Conservation (phyloP, 2,329 filamentous ascomycete species). For the Colletotrichum noveboracense region DNA sequence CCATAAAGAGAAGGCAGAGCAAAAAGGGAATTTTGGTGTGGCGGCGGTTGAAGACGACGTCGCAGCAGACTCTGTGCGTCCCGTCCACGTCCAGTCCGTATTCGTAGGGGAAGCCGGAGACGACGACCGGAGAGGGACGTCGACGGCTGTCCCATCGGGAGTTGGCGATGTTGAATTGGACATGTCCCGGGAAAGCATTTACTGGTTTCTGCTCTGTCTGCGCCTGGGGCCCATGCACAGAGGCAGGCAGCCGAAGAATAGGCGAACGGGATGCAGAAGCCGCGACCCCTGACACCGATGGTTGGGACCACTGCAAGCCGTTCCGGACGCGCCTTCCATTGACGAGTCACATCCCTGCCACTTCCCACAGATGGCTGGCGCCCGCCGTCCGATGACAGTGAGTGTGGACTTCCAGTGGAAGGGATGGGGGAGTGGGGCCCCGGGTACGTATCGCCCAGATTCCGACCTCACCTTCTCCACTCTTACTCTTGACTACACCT, state of each 20-base stretch:
- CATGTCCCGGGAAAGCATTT: background rate
- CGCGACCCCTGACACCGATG: slow-evolving; percentile 4
- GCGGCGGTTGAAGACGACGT: background rate
- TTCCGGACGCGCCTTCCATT: background rate
- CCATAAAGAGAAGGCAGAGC: background rate
- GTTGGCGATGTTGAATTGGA: background rate
- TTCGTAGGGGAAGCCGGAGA: background rate
- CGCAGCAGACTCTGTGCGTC: background rate
- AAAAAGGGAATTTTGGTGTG: background rate
- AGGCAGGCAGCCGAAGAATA: slow-evolving; percentile 7
- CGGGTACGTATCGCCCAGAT: background rate
- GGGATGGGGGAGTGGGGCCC: background rate
- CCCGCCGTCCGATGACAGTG: background rate
- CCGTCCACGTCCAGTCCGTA: background rate
- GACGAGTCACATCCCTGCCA: background rate
- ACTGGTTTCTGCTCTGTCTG: background rate
- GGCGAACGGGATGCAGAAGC: slow-evolving; percentile 12
- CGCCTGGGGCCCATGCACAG: background rate
- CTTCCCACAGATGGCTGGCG: background rate
- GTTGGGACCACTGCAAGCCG: background rate
- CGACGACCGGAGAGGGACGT: background rate
- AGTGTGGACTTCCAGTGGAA: background rate
- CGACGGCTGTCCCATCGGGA: background rate
- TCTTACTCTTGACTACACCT: background rate
- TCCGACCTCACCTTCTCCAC: background rate